Evolutionary conservation across 768 basidiomycete genomes (phyloP), one percentile per base, ranked within the genome.

Genomic region (Amanita rubescens): DNA sequence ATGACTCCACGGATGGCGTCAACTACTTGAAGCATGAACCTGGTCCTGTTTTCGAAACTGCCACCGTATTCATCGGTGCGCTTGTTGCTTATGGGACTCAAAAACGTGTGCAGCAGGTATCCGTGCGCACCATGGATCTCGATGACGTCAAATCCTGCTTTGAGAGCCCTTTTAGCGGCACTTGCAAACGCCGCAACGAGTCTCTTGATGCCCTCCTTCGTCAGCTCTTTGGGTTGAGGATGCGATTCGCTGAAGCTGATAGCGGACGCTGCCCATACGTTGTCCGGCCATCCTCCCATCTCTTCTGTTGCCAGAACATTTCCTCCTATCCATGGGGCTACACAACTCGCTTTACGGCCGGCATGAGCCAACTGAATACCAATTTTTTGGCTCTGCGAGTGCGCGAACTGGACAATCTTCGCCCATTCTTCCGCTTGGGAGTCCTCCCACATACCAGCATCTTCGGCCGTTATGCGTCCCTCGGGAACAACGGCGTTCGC

Each of bases 301-400:
- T 66, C 67, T 39, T 67, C 67, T 1, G 64, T 58, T 5, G 77
- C 77, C 11, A 60, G 49, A 10, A 65, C 35, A 15, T 66, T 66
- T n/a, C 60, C 56, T 27, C 67, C 51, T 30, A 85, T 62, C 84
- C 85, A 90, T 0, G 85, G 84, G 0, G 81, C 76, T 15, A 78
- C 64, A 0, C 75, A 81, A 8, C 80, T 82, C 0, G 79, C 85
- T 64, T 90, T 90, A n/a, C 87, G 73, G 0, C 89, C 88, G 0
- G 86, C 84, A 57, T 91, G 88, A 0, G 77, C 82, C 15, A 90
- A 75, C 58, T 91, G 90, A 51, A 90, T 82, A 8, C 72, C 88
- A 19, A 90, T 77, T 46, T 82, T 81, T 62, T 85, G 80, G 44
- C 74, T 77, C 58, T 85, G 83, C 0, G 81, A 78, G 61, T 87